Conservation (phyloP, 1,284 basidiomycete genomes). For the Cutaneotrichosporon dermatis region DNA sequence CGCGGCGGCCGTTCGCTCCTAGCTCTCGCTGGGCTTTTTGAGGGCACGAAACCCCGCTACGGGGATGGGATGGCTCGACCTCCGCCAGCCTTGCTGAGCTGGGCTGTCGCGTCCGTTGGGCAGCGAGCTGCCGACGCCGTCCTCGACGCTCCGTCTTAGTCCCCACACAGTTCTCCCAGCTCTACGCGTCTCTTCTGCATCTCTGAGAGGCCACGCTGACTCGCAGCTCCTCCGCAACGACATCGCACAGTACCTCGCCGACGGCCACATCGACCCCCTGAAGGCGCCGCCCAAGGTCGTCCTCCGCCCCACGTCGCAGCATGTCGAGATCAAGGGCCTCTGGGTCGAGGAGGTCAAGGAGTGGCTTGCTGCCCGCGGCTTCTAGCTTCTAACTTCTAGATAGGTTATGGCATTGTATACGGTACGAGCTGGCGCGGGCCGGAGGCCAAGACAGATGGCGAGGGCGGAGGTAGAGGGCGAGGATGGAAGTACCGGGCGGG, state of each 20-base stretch:
- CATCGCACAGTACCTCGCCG: conserved; percentile 27
- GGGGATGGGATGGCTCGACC: too few species aligned
- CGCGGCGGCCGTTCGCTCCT: too few species aligned
- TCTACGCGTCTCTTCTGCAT: neutral
- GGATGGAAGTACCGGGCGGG: too few species aligned
- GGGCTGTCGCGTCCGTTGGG: too few species aligned
- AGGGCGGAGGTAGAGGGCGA: too few species aligned
- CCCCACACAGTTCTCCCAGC: neutral
- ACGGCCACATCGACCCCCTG: conserved; percentile 37
- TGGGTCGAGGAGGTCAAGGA: conserved; percentile 39
- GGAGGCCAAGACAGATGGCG: too few species aligned
- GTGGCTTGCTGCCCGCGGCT: conserved; percentile 34
- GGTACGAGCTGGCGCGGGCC: too few species aligned
- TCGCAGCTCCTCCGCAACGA: conserved; percentile 30
- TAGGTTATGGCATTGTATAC: neutral
- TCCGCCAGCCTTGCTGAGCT: too few species aligned
- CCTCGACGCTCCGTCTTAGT: neutral
- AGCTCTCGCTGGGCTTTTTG: too few species aligned
- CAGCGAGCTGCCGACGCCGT: too few species aligned
- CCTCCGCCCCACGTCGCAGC: conserved; percentile 30
- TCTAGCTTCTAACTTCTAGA: conserved; percentile 17
- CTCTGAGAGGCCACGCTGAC: neutral
- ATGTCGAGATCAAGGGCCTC: conserved; percentile 37
- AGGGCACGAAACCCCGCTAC: too few species aligned
- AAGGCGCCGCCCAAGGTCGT: conserved; percentile 24